phyloP scores from a whole-genome alignment of 768 basidiomycete genomes.

The Leccinum incarnatum region DNA sequence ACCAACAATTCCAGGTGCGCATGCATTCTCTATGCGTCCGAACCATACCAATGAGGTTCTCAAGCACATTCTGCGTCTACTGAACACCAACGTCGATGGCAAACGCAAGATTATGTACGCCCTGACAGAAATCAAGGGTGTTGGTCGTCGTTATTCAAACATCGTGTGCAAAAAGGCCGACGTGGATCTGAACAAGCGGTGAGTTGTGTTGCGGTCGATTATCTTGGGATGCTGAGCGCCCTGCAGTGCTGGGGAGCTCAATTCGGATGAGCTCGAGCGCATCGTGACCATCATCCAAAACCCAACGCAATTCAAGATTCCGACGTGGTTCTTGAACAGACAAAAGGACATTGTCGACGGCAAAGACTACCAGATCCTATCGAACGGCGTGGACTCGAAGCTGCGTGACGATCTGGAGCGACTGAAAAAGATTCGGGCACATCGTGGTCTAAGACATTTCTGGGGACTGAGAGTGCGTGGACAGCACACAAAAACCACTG shows the following conservation, averaged over 20 bases:
- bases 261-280: constrained; percentile 99
- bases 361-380: constrained; percentile 93
- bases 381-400: constrained; percentile 97
- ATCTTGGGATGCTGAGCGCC: constrained; percentile 6
- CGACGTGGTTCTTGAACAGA: constrained; percentile 98
- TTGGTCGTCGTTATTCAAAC: constrained; percentile 97
- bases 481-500: constrained; percentile 99
- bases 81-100: constrained; percentile 99
- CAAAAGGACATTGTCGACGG: constrained; percentile 98
- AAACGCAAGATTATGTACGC: constrained; percentile 99
- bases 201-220: constrained; percentile 28
- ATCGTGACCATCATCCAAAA: constrained; percentile 99
- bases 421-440: constrained; percentile 98
- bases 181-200: constrained; percentile 99
- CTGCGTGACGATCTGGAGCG: constrained; percentile 97
- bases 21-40: not conserved
- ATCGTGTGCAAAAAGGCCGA: constrained; percentile 99
- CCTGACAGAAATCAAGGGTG: constrained; percentile 99
- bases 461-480: constrained; percentile 96
- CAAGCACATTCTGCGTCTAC: constrained; percentile 97
- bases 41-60: constrained; percentile 6
- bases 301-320: constrained; percentile 99
- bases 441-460: constrained; percentile 89
- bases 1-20: constrained; percentile 91
- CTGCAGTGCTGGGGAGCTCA: constrained; percentile 92